Evolutionary conservation across 495 filamentous ascomycete species (phyloP).

Genomic region (Aspergillus nidulans): DNA sequence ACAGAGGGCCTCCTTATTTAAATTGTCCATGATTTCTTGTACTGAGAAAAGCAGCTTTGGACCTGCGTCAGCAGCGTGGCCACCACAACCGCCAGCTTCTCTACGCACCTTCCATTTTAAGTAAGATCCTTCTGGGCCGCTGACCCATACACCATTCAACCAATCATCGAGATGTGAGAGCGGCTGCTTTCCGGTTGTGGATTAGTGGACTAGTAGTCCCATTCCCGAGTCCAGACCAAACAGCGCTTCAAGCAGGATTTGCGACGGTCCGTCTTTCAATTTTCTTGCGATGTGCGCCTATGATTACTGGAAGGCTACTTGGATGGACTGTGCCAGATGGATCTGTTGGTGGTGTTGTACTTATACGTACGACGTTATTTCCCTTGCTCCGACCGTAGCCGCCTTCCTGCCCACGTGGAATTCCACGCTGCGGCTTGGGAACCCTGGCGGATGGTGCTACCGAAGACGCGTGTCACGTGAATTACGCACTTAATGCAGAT

Average conservation of each 20-base stretch:
- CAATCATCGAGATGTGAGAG: background rate
- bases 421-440: constrained; percentile 5
- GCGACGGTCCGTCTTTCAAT: background rate
- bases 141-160: background rate
- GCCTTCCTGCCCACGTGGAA: constrained; percentile 17
- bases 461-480: constrained; percentile 15
- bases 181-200: background rate
- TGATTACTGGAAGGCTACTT: background rate
- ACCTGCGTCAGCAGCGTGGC: constrained; percentile 8
- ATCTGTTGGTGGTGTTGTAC: background rate
- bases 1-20: background rate
- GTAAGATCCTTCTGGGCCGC: background rate
- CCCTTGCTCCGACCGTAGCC: constrained; percentile 3
- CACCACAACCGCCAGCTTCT: background rate
- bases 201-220: background rate
- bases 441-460: constrained; percentile 4
- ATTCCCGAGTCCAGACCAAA: background rate
- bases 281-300: background rate
- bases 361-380: constrained; percentile 1
- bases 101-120: constrained; percentile 1
- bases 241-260: background rate
- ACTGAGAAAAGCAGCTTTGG: too few species aligned
- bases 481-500: constrained; percentile 22
- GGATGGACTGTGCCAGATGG: background rate
- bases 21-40: too few species aligned